These are phyloP conservation scores for Dothideomycetes sp. DNA, from an alignment of 2,329 filamentous ascomycete genomes.

Conservation along the genomic window DNA sequence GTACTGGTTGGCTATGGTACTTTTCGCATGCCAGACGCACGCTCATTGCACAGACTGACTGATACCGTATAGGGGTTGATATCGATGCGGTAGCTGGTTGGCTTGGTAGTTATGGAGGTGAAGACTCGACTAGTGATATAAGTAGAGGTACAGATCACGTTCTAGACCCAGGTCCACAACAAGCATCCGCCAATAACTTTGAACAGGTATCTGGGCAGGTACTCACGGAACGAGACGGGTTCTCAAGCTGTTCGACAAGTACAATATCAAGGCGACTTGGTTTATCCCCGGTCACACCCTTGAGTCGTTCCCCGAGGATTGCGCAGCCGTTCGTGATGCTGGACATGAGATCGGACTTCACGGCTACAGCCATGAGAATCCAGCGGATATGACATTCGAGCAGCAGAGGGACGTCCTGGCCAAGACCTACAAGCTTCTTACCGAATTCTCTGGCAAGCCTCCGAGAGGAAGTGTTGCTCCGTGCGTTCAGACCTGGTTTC, in stretches of 20 bases:
- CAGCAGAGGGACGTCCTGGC: conserved; percentile 64
- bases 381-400: conserved; percentile 57
- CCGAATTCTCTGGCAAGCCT: conserved; percentile 56
- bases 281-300: conserved; percentile 52
- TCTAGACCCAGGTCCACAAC: not conserved
- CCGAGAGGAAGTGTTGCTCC: conserved; percentile 61
- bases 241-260: conserved; percentile 58
- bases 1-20: conserved; percentile 16
- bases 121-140: conserved; percentile 61
- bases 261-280: conserved; percentile 57
- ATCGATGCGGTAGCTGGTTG: conserved; percentile 64
- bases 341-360: conserved; percentile 57
- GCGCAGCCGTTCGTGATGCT: conserved; percentile 46
- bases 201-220: conserved; percentile 51
- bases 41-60: not conserved
- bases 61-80: conserved; percentile 37
- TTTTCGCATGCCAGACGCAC: not conserved
- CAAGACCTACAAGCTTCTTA: conserved; percentile 59
- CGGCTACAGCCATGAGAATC: conserved; percentile 61
- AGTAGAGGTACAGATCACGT: conserved; percentile 42
- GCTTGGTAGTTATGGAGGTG: conserved; percentile 62
- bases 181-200: too few relatives aligned
- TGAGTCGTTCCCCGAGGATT: conserved; percentile 55
- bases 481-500: conserved; percentile 23
- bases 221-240: conserved; percentile 53